Base-by-base conservation (phyloP, 352 stramenopile genomes). In the Globisporangium takayamanum region DNA sequence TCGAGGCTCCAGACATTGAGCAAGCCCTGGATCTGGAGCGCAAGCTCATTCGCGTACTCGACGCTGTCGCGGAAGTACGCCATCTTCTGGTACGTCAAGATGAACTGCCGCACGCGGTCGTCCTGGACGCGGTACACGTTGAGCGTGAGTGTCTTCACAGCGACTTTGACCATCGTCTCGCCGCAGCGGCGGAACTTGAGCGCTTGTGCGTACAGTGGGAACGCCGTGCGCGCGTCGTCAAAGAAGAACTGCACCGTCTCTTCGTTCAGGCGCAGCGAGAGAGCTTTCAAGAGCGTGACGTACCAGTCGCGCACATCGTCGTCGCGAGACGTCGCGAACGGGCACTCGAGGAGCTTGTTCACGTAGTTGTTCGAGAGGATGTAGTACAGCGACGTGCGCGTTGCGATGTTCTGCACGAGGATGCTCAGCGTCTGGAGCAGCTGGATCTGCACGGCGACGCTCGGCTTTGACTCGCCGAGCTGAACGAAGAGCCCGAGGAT, bases 361-460 rank as follows among this genome's bases (percentile, higher is more conserved):
- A 98, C 77, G 59, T 94, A 87, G 67, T 98, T 97, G 73, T 98
- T 98, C 30, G 88, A 97, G 36, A 98, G 67, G 30, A 98, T 80
- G 69, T 97, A 98, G 68, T 97, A 98, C 5, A 98, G 74, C 50
- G 88, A 97, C 54, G 88, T 93, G 55, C 78, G 75, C 49, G 87
- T 96, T 20, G 83, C 68, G 62, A 95, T 90, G 53, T 95, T 96
- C 62, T 97, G 86, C 61, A 98, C 69, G 39, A 98, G 63, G 55
- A 97, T 89, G 57, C 92, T 92, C 54, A 98, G 80, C 12, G 93
- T 97, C 73, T 96, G 88, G 30, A 98, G 81, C 41, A 98, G 72
- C 71, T 98, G 89, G 11, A 97, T 82, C 72, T 98, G 96, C 63
- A 93, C 80, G n/a, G 69, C 53, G 18, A 86, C 61, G 20, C 66